Base-by-base conservation (phyloP, 2,329 filamentous ascomycete genomes). In the Colletotrichum sp. region DNA sequence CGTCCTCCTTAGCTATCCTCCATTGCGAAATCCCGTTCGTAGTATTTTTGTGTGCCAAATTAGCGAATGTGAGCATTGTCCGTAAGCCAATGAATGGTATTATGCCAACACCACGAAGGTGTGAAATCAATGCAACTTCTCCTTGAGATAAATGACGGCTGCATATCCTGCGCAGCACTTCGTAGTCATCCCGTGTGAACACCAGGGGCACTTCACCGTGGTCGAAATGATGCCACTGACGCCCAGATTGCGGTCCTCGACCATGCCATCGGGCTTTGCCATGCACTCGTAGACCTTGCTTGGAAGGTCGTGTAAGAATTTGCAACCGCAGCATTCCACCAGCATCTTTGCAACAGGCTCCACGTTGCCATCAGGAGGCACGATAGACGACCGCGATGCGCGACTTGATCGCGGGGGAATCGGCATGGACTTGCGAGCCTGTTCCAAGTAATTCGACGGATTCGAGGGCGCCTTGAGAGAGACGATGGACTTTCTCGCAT, bases 121-220 rank as follows among this genome's bases (percentile, higher is more conserved):
- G 57, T 38, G 27, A 36, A 21, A 33, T 79, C 57, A 86, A 78
- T 92, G 90, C 65, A 93, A 80, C 74, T 89, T 89, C 81, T 94
- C 91, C 78, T 90, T 90, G 77, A 94, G 83, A 75, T 92, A 90
- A 6, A 95, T 89, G 58, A 92, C 86, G 2, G 93, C 90, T 13
- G 91, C 90, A 83, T 93, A 93, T 9, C 92, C 93, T 13, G 92
- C 88, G 80, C 93, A 95, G 82, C 93, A 95, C 72, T 83, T 84
- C 16, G 88, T 92, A 76, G 87, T 92, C 92, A 95, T 94, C 64
- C 89, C 88, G 83, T 95, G 93, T 57, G 86, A 86, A 80, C 93
- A 95, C 93, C 93, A 94, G 11, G 92, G 92, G 80, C 93, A 94
- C 76, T 89, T 90, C 31, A 93, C 90, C 78, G 88, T 90, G 76